Base-by-base conservation (phyloP, 2,329 filamentous ascomycete species). In the Fusarium graminum region DNA sequence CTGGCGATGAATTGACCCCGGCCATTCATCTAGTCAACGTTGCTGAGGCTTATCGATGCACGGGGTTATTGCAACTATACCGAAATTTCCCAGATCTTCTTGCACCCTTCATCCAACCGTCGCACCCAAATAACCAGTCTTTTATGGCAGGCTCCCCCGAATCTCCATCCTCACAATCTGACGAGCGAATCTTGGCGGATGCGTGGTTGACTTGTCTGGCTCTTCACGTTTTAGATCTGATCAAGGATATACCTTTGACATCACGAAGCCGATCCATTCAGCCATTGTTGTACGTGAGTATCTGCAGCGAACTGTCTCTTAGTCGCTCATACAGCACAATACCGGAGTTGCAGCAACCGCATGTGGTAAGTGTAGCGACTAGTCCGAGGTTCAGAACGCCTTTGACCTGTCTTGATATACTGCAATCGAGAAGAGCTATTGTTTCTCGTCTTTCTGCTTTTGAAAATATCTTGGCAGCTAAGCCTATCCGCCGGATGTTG, bases 191-290 rank as follows among this genome's bases (percentile, higher is more conserved):
- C 7, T 29, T 57, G n/a, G 25, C 52, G 4, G 78, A 79, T 52
- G 72, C 79, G 1, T 82, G 79, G 78, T 67, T 82, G 29, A 80
- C 78, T 32, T 76, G 77, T 12, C 76, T 83, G 14, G 80, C 82
- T 13, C 72, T 81, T 40, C 80, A 82, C 55, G 80, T 81, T 16
- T 73, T 83, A 16, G 73, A 77, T 7, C 69, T 78, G 19, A 74
- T 83, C 14, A 76, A 81, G 51, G 73, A 73, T 4, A 73, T 83
- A n/a, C 78, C 81, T 0, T 74, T 79, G 7, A 77, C 77, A 2
- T 83, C 81, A 1, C 78, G 80, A 26, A 81, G 80, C 2, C 76
- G 79, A 42, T 82, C 79, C 19, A 77, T 81, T 6, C 80, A 83
- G 58, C 81, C 80, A 3, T 72, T 83, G 17, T 67, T 83, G 5